phyloP scores from a whole-genome alignment of 768 basidiomycete genomes.

The Boletus huronensis region DNA sequence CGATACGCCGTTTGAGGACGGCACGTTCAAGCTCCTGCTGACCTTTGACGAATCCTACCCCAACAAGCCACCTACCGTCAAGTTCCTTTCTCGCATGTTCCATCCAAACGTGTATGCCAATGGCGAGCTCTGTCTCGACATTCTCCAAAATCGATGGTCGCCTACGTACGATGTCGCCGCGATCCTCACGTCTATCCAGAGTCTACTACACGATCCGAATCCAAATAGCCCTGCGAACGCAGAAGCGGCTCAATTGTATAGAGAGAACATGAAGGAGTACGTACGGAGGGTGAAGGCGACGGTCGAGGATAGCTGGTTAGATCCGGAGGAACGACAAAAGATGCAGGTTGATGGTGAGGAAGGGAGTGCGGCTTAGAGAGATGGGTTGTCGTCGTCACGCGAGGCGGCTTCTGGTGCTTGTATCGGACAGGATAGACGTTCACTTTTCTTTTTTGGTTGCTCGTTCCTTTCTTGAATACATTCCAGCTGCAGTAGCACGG shows the following conservation, averaged over 20 bases:
- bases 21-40: constrained; percentile 94
- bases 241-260: constrained; percentile 93
- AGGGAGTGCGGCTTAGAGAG: constrained; percentile 1
- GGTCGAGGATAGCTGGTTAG: constrained; percentile 94
- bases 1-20: constrained; percentile 98
- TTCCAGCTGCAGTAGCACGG: background rate
- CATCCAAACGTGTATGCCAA: constrained; percentile 99
- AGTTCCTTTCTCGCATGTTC: constrained; percentile 97
- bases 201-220: constrained; percentile 94
- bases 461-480: constrained; percentile 5
- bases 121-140: constrained; percentile 97
- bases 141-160: constrained; percentile 97
- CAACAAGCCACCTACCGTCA: constrained; percentile 96
- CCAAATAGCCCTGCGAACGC: constrained; percentile 98
- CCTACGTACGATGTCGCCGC: constrained; percentile 99
- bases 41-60: constrained; percentile 98
- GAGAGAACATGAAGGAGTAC: constrained; percentile 99
- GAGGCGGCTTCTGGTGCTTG: background rate
- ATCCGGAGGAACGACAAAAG: constrained; percentile 65
- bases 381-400: too few relatives aligned
- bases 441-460: background rate
- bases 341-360: constrained; percentile 40
- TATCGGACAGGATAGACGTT: constrained; percentile 1
- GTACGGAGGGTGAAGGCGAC: constrained; percentile 88
- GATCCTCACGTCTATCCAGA: constrained; percentile 95